Base-by-base conservation (phyloP, 2,329 filamentous ascomycete species). In the Ophiostoma montium region DNA sequence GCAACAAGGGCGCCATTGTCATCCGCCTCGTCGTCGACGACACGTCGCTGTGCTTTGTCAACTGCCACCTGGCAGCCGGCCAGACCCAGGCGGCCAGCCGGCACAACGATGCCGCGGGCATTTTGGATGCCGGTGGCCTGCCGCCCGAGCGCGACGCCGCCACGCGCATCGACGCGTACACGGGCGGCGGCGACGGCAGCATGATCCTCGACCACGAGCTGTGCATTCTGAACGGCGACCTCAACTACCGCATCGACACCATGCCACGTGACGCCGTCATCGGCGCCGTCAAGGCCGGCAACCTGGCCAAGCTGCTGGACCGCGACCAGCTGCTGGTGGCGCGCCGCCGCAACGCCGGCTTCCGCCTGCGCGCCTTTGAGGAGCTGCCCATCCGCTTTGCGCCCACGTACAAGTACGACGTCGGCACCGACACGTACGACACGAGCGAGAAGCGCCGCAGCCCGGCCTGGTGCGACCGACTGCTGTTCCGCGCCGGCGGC, bases 341-440 rank as follows among this genome's bases (percentile, higher is more conserved):
- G 12, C 79, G 85, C 50, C 84, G 88, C 47, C 86, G 87, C 57
- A 95, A 95, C 58, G 88, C 90, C 0, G 85, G 81, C 0, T 95
- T 96, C 67, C 78, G 86, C 27, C 74, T 98, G 5, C 81, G 89
- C 18, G 83, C 86, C 0, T 96, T 98, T 63, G 80, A 83, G n/a
- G 92, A 98, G 65, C 73, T 83, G 49, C 85, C 84, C 1, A 95
- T 98, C 59, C 83, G 80, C 0, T 98, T 98, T 62, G 82, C 87
- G 8, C 92, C 92, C 1, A 98, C 92, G 0, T 98, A 98, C 71
- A 98, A 98, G 63, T 98, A 98, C 63, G 92, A 98, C 58, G 87
- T 96, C 0, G 89, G 89, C 15, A 94, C 87, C 0, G 90, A 96
- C 61, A 84, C 79, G 7, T 98, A 96, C 63, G 92, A 98, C 62